Conservation (phyloP, 2,329 filamentous ascomycete species). For the Knufia petricola region DNA sequence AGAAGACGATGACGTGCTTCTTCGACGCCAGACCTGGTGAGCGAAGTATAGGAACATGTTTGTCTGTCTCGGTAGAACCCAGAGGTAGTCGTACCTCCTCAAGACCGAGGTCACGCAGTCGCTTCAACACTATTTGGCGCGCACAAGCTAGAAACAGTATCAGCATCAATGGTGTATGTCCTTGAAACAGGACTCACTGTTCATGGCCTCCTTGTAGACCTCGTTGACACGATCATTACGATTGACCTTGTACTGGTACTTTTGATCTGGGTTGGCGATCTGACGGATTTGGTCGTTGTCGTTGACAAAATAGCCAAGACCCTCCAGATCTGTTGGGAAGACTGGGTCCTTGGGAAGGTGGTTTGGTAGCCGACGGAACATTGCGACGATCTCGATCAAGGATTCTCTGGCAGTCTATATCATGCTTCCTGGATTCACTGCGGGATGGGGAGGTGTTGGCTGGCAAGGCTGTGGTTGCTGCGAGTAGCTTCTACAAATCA, state of each 20-base stretch:
- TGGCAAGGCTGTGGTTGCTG: too few relatives aligned
- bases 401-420: too few relatives aligned
- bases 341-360: constrained; percentile 60
- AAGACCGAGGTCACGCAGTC: constrained; percentile 54
- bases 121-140: constrained; percentile 49
- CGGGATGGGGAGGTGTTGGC: too few relatives aligned
- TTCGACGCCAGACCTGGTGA: constrained; percentile 47
- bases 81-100: constrained; percentile 53
- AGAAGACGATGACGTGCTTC: constrained; percentile 59
- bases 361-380: constrained; percentile 66
- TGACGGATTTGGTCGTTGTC: constrained; percentile 63
- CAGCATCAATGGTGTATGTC: not conserved
- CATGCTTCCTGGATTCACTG: too few relatives aligned
- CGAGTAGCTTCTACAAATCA: too few relatives aligned
- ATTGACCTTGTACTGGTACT: constrained; percentile 65
- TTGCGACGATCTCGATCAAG: constrained; percentile 39
- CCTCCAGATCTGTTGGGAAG: constrained; percentile 56
- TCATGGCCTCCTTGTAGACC: constrained; percentile 62
- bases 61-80: constrained; percentile 33
- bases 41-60: constrained; percentile 61
- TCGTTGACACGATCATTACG: constrained; percentile 70
- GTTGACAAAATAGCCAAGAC: constrained; percentile 74
- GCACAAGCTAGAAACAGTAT: constrained; percentile 46
- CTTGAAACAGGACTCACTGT: constrained; percentile 44
- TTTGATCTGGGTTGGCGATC: constrained; percentile 55